Percentiles rank a stretch among this genome's conserved stretches.
Conservation (phyloP, 139 green algal genomes). For the Haematococcus sp. region DNA sequence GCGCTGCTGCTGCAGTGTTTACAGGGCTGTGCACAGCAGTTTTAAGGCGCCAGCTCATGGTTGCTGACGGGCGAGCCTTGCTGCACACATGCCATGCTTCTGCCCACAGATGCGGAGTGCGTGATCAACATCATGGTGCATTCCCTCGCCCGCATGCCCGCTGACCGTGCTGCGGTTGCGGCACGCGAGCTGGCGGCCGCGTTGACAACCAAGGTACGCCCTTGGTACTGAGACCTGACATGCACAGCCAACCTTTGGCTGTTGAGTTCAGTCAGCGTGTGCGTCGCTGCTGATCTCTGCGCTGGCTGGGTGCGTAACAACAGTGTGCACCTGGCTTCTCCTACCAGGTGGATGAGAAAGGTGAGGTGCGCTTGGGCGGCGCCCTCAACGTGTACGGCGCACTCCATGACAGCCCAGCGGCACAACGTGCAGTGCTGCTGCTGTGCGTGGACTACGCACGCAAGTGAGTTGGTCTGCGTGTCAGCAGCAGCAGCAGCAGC, state of each 20-base stretch:
- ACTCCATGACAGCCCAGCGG: background rate
- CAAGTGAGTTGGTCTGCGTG: slow-evolving; percentile 4
- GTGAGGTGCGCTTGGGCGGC: slow-evolving; percentile 33
- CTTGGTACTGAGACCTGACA: background rate
- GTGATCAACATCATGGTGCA: slow-evolving; percentile 37
- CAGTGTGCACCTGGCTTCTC: background rate
- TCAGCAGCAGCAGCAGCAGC: too few relatives aligned
- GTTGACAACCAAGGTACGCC: slow-evolving; percentile 21
- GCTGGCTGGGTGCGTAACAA: too few relatives aligned
- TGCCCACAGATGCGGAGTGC: slow-evolving; percentile 33
- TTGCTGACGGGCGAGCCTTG: too few relatives aligned
- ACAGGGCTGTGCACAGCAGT: too few relatives aligned
- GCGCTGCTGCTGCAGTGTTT: too few relatives aligned
- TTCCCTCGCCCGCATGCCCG: slow-evolving; percentile 14
- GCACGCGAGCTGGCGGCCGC: slow-evolving; percentile 7
- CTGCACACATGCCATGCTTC: background rate
- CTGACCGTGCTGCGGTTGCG: background rate
- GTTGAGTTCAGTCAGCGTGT: too few relatives aligned
- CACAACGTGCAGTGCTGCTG: slow-evolving; percentile 30
- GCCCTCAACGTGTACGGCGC: slow-evolving; percentile 37
- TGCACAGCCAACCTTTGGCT: too few relatives aligned
- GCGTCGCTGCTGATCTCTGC: too few relatives aligned
- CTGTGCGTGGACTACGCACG: slow-evolving; percentile 23
- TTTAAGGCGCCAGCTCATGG: too few relatives aligned
- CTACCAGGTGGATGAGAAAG: slow-evolving; percentile 32